Conservation (phyloP, 2,329 filamentous ascomycete species). For the Colletotrichum somersetense region DNA sequence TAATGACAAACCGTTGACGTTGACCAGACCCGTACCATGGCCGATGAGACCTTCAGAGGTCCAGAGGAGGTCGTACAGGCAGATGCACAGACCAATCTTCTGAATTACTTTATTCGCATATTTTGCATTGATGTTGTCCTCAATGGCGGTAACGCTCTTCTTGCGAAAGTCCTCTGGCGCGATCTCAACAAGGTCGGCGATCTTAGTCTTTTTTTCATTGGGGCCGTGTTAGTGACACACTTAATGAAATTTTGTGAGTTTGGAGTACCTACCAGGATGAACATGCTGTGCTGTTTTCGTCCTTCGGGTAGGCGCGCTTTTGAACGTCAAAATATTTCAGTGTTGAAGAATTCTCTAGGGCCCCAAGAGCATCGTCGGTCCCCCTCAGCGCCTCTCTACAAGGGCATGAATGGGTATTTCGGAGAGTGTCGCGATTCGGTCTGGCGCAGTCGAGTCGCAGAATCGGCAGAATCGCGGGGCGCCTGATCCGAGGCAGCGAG, state of each 20-base stretch:
- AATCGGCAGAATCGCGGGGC: slow-evolving; percentile 38
- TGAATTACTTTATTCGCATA: slow-evolving; percentile 97
- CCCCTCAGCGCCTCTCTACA: not conserved
- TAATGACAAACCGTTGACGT: slow-evolving; percentile 80
- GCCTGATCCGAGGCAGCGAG: slow-evolving; percentile 5
- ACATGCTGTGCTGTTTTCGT: slow-evolving; percentile 54
- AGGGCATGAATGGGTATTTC: not conserved
- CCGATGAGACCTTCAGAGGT: slow-evolving; percentile 94
- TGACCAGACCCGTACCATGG: slow-evolving; percentile 90
- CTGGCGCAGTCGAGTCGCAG: slow-evolving; percentile 17
- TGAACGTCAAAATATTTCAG: not conserved
- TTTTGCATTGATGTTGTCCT: slow-evolving; percentile 97
- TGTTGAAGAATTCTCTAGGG: not conserved
- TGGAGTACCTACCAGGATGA: slow-evolving; percentile 61
- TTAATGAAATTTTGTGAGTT: not conserved
- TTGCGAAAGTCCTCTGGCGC: slow-evolving; percentile 89
- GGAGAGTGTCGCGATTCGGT: slow-evolving; percentile 5
- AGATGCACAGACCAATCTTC: slow-evolving; percentile 93
- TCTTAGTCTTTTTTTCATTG: slow-evolving; percentile 77
- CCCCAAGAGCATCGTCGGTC: slow-evolving; percentile 15
- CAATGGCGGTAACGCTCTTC: slow-evolving; percentile 84
- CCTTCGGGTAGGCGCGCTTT: not conserved
- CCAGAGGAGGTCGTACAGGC: slow-evolving; percentile 90
- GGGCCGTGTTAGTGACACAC: slow-evolving; percentile 38
- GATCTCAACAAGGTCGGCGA: slow-evolving; percentile 95